A percentile compares a stretch with the other conserved stretches of the same genome.
Evolutionary conservation across 805 yeast species (phyloP).

Genomic region (Cyberlindnera suaveolens): DNA sequence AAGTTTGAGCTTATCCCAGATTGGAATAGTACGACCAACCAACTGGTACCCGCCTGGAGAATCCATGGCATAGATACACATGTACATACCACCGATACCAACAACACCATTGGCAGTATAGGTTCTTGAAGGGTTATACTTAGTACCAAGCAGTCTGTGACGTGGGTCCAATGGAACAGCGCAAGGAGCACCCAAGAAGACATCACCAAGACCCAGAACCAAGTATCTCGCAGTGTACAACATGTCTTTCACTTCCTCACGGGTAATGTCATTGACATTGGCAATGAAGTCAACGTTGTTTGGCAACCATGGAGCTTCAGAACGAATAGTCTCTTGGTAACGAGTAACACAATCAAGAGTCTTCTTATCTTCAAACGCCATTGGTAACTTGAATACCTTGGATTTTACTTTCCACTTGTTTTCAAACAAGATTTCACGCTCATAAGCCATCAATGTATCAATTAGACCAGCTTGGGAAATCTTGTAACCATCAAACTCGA

Average conservation of each 20-base stretch:
- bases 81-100: conserved; percentile 97
- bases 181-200: conserved; percentile 96
- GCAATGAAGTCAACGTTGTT: conserved; percentile 95
- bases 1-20: conserved; percentile 90
- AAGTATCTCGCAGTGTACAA: conserved; percentile 84
- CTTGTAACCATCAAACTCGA: conserved; percentile 67
- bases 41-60: conserved; percentile 98
- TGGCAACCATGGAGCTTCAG: conserved; percentile 96
- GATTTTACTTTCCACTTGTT: conserved; percentile 85
- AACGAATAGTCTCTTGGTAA: conserved; percentile 88
- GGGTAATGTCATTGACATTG: conserved; percentile 72
- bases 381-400: conserved; percentile 77
- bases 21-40: conserved; percentile 94
- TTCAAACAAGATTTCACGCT: conserved; percentile 63
- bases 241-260: conserved; percentile 75
- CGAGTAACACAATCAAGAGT: conserved; percentile 87
- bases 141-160: conserved; percentile 85
- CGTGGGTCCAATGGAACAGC: conserved; percentile 98
- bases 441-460: conserved; percentile 63
- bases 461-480: conserved; percentile 60
- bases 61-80: conserved; percentile 94
- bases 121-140: conserved; percentile 94
- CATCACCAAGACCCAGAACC: conserved; percentile 95
- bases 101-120: conserved; percentile 96
- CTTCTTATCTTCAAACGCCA: conserved; percentile 92